phyloP scores from a whole-genome alignment of 176 grass and related monocot genomes.

The Lolium perenne region DNA sequence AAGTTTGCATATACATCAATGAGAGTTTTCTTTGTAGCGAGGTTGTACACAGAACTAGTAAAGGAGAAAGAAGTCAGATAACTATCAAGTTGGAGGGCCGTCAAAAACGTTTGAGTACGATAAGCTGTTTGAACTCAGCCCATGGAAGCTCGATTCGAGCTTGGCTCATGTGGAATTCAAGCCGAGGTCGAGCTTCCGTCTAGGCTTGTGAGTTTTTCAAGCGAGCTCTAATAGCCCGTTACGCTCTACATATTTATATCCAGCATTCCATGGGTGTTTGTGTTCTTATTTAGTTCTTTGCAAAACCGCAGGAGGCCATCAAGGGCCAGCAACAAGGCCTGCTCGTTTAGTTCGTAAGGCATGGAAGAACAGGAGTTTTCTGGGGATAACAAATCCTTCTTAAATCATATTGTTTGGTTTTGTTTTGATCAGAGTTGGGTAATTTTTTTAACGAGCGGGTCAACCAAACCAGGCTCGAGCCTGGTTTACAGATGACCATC shows the following conservation, averaged over 20 bases:
- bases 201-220: not conserved
- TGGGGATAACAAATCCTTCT: not conserved
- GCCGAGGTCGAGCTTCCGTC: not conserved
- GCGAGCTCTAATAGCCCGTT: too few relatives aligned
- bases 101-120: not conserved
- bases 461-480: not conserved
- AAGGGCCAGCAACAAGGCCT: not conserved
- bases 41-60: not conserved
- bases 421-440: not conserved
- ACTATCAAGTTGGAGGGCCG: not conserved
- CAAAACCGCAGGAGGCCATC: not conserved
- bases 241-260: not conserved
- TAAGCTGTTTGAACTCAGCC: not conserved
- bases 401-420: not conserved
- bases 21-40: not conserved
- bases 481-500: not conserved
- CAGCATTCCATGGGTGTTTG: not conserved
- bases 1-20: conserved; percentile 8
- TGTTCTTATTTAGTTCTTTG: not conserved
- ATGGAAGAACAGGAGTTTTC: not conserved
- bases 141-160: not conserved
- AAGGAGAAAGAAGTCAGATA: not conserved
- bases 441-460: not conserved
- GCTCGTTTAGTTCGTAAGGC: too few relatives aligned
- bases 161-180: not conserved